These are phyloP conservation scores for Omphalotus guepiniiformis DNA, from an alignment of 768 basidiomycete species.

Conservation along the genomic window DNA sequence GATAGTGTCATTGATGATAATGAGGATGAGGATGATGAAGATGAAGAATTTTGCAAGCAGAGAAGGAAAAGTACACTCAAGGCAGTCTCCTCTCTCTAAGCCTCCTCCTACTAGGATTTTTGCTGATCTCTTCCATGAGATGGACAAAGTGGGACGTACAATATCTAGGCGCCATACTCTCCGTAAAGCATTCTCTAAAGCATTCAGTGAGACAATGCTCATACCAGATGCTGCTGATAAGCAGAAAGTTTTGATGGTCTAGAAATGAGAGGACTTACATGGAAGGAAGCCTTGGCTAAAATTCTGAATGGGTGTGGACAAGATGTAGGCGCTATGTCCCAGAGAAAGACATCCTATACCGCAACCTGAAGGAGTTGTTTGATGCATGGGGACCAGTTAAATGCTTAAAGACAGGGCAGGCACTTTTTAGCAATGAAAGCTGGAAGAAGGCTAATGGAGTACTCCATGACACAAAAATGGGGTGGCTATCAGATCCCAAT, in stretches of 20 bases:
- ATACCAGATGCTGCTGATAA: conserved; percentile 16
- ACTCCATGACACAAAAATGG: conserved; percentile 11
- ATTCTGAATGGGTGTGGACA: conserved; percentile 14
- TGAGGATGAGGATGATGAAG: neutral
- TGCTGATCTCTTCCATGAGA: conserved; percentile 13
- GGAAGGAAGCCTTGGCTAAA: conserved; percentile 7
- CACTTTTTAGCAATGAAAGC: conserved; percentile 3
- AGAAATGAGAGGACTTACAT: conserved; percentile 6
- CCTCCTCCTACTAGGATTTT: conserved; percentile 9
- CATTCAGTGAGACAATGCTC: conserved; percentile 17
- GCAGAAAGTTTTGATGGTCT: conserved; percentile 1
- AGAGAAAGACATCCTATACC: conserved; percentile 10
- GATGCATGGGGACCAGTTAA: conserved; percentile 3
- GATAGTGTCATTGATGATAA: too few relatives aligned
- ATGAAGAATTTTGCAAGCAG: too few relatives aligned
- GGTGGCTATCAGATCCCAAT: conserved; percentile 16
- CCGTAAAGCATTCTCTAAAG: conserved; percentile 11
- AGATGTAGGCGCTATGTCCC: conserved; percentile 15
- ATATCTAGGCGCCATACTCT: conserved; percentile 12
- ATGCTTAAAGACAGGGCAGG: neutral
- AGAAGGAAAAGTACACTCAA: too few relatives aligned
- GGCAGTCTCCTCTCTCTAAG: too few relatives aligned
- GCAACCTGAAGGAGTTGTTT: conserved; percentile 16
- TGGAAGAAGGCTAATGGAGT: conserved; percentile 11
- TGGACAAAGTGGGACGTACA: conserved; percentile 6